Evolutionary conservation across 2,329 filamentous ascomycete species (phyloP).

Genomic region (Elsinoe batatas): DNA sequence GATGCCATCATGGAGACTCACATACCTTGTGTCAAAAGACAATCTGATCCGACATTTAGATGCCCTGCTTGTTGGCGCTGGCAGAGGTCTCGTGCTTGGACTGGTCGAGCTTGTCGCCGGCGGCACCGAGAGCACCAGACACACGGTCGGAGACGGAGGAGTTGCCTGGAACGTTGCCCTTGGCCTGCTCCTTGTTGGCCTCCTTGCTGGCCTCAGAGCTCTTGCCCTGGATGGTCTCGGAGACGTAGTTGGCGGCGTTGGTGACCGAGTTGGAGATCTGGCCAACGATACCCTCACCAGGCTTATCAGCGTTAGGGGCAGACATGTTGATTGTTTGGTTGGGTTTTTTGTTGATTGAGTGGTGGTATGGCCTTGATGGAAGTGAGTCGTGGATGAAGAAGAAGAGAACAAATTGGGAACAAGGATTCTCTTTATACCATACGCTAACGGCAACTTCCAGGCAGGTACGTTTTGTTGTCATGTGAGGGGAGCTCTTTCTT

Average conservation of each 20-base stretch:
- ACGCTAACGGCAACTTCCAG: neutral
- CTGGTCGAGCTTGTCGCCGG: constrained; percentile 45
- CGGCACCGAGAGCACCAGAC: constrained; percentile 43
- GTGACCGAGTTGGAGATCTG: constrained; percentile 18
- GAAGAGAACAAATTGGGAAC: neutral
- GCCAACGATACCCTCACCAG: constrained; percentile 36
- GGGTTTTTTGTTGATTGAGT: constrained; percentile 9
- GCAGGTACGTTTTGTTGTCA: neutral
- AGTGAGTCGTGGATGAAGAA: constrained; percentile 10
- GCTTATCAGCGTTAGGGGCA: constrained; percentile 35
- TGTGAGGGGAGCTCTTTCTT: neutral
- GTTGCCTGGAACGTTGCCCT: constrained; percentile 50
- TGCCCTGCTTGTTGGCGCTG: constrained; percentile 39
- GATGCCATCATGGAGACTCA: neutral
- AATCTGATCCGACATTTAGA: constrained; percentile 18
- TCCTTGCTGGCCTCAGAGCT: constrained; percentile 53
- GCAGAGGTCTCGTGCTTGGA: constrained; percentile 40
- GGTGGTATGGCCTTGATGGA: neutral
- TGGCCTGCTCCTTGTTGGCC: constrained; percentile 51
- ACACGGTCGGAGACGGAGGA: constrained; percentile 44
- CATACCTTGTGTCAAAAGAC: constrained; percentile 4
- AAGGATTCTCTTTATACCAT: constrained; percentile 11
- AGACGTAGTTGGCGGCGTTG: constrained; percentile 60
- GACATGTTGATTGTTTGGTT: constrained; percentile 29
- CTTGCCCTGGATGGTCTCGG: constrained; percentile 52